Evolutionary conservation across 106 monocot species (phyloP), one percentile per base, ranked within the genome.

Genomic region (Iris macrosiphon): DNA sequence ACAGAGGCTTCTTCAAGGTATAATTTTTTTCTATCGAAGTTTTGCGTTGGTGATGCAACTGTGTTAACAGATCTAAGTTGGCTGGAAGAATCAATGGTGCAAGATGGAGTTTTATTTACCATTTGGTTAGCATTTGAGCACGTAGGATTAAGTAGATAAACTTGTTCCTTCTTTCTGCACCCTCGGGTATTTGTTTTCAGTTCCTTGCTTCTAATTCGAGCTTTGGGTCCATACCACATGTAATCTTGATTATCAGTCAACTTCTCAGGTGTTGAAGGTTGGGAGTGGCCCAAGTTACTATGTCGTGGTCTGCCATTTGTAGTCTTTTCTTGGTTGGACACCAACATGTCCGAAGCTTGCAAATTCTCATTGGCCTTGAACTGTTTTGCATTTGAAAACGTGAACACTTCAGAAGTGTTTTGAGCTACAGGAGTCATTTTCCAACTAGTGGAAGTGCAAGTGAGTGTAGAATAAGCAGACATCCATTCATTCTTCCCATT

Each of bases 351-450:
- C 15, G 25, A 51, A 52, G 47, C 55, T 61, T 45, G 60, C 23
- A 6, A 12, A 52, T 74, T 71, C 32, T 65, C 35, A 40, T 51
- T 52, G 28, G 54, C 54, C 47, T 71, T 54, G 6, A 60, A 18
- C 57, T 55, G 57, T 51, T 72, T 45, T 45, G 62, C 49, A 64
- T 73, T 64, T 33, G 59, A 48, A 60, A 73, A 56, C 2, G 56
- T 56, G 23, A 24, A 39, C 3, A 22, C 35, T 33, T 21, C 17
- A 53, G 17, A 24, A 21, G 52, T 45, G 35, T 53, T 75, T 21
- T 23, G 37, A 11, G 34, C 39, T 6, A 6, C 33, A 20, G 37
- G 32, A 37, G 44, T 45, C 20, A 28, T 55, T 55, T 20, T 60
- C 60, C 40, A 72, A 42, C 15, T 59, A 32, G 50, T 5, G 27